These are phyloP conservation scores for Waltiozyma sp. DNA, from an alignment of 1,139 yeast genomes.

Conservation along the genomic window DNA sequence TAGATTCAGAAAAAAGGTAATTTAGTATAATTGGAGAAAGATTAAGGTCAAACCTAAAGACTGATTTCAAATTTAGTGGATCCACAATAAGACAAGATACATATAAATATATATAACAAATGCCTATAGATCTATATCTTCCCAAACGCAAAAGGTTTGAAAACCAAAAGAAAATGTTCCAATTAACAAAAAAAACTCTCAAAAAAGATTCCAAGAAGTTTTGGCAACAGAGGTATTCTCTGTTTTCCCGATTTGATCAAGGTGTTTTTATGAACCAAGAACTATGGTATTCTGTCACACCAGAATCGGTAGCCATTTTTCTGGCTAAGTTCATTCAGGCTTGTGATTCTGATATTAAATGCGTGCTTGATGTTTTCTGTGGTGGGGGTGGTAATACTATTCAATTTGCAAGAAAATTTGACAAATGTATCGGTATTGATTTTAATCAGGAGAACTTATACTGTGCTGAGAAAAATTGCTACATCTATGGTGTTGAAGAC, in stretches of 20 bases:
- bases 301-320: conserved; percentile 61
- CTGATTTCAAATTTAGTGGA: no score
- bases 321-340: conserved; percentile 45
- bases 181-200: neutral
- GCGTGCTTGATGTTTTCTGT: conserved; percentile 62
- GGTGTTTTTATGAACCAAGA: conserved; percentile 68
- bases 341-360: conserved; percentile 36
- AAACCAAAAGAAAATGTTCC: neutral
- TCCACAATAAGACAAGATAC: no score
- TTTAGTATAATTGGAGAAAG: no score
- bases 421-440: conserved; percentile 58
- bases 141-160: conserved; percentile 1
- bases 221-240: conserved; percentile 46
- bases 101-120: no score
- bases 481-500: conserved; percentile 50
- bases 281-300: conserved; percentile 88
- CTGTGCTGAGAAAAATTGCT: conserved; percentile 65
- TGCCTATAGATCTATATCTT: neutral
- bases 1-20: no score
- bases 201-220: conserved; percentile 28
- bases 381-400: conserved; percentile 96
- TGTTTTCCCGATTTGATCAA: conserved; percentile 53
- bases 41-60: no score
- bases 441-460: conserved; percentile 44
- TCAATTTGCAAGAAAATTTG: conserved; percentile 59